Evolutionary conservation across 305 asterid genomes (phyloP).

Genomic region (Rubia peregrina): DNA sequence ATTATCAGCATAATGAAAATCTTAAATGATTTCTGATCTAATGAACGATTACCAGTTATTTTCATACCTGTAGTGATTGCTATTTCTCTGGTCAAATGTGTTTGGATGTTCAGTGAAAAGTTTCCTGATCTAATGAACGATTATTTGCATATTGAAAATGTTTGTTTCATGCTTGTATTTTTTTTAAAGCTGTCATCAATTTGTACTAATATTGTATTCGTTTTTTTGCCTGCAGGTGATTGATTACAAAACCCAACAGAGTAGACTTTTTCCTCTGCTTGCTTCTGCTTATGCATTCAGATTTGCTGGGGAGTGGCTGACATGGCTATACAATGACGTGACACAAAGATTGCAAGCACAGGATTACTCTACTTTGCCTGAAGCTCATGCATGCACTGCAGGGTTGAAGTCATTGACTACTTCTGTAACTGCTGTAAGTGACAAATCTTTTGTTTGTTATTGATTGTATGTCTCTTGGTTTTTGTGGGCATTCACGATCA

Average conservation of each 20-base stretch:
- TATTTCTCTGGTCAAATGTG: too few relatives aligned
- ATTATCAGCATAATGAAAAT: too few relatives aligned
- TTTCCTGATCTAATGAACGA: not conserved
- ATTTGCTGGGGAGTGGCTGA: slow-evolving; percentile 97
- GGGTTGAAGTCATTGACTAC: slow-evolving; percentile 98
- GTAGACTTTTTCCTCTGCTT: slow-evolving; percentile 85
- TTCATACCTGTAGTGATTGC: not conserved
- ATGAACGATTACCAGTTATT: too few relatives aligned
- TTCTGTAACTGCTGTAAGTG: slow-evolving; percentile 83
- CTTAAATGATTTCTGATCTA: too few relatives aligned
- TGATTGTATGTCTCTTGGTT: not conserved
- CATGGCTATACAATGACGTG: slow-evolving; percentile 90
- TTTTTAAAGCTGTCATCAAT: not conserved
- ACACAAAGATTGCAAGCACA: slow-evolving; percentile 64
- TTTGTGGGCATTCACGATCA: not conserved
- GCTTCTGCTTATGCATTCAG: slow-evolving; percentile 98
- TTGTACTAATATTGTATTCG: not conserved
- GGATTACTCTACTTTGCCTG: slow-evolving; percentile 93
- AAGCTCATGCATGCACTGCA: slow-evolving; percentile 98
- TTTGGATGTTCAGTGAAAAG: not conserved
- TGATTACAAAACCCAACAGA: slow-evolving; percentile 95
- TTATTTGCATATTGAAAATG: not conserved
- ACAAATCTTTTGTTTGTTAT: slow-evolving; percentile 8
- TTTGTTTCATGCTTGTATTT: not conserved
- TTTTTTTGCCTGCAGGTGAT: slow-evolving; percentile 51